Evolutionary conservation across 2,329 filamentous ascomycete species (phyloP).

Genomic region (Microascus cirrosus): DNA sequence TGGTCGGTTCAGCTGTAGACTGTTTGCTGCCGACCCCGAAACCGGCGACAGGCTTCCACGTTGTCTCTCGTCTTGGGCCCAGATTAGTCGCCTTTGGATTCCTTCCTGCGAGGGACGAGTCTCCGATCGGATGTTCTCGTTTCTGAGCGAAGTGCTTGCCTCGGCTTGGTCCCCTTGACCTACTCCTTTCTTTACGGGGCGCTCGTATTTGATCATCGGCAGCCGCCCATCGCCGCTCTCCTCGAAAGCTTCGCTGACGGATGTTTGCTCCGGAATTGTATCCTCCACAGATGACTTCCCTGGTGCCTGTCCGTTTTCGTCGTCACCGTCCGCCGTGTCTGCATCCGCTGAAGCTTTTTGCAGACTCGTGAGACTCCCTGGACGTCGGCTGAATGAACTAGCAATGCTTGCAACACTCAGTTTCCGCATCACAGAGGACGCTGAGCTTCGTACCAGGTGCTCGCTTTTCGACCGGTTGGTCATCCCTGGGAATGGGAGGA

Average conservation of each 20-base stretch:
- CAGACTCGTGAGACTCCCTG: constrained; percentile 40
- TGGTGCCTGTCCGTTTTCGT: constrained; percentile 6
- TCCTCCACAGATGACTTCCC: background rate
- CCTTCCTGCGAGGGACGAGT: background rate
- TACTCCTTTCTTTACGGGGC: constrained; percentile 8
- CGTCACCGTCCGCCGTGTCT: constrained; percentile 13
- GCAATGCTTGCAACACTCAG: constrained; percentile 74
- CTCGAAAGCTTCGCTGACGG: constrained; percentile 5
- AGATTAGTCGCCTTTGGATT: background rate
- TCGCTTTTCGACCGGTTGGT: constrained; percentile 52
- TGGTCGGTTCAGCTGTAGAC: background rate
- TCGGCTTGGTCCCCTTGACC: background rate
- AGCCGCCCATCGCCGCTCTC: constrained; percentile 5
- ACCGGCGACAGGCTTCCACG: background rate
- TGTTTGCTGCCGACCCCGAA: background rate
- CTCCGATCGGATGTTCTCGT: background rate
- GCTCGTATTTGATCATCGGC: constrained; percentile 14
- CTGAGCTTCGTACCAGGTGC: constrained; percentile 64
- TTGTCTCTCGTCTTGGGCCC: background rate
- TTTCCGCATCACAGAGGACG: constrained; percentile 78
- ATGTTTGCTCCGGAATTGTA: background rate
- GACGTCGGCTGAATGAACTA: constrained; percentile 63
- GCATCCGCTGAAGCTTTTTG: constrained; percentile 14
- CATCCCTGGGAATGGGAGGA: constrained; percentile 77
- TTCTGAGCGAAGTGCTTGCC: background rate